Evolutionary conservation across 2,329 filamentous ascomycete genomes (phyloP), one percentile per base, ranked within the genome.

Genomic region (Bipolaris victoriae): DNA sequence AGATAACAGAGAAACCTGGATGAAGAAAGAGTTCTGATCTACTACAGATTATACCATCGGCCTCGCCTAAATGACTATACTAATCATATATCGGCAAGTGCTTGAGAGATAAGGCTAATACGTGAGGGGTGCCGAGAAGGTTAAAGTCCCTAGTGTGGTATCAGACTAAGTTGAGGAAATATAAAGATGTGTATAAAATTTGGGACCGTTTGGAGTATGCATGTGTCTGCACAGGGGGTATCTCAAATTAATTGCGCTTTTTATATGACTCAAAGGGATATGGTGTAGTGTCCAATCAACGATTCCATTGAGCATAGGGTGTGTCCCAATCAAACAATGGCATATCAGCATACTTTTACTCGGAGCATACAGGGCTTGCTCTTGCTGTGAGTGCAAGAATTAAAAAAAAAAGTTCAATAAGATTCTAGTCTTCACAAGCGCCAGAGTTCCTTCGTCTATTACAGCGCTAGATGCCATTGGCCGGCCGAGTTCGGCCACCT

Each of bases 401-500:
- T 9, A 3, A 13, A 22, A 7, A 24, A 39, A 10, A 7, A 2
- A 16, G 16, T 16, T 24, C 2, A 15, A 10, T 26, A 5, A 29
- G n/a, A 29, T 18, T 22, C 9, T 24, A 39, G 22, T 16, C n/a
- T 20, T 18, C 16, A 9, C n/a, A 52, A 31, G 46, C 29, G n/a
- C 15, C 9, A 49, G 16, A 9, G 46, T n/a, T 18, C 33, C 43
- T 18, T 46, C n/a, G 49, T 64, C 63, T 64, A 50, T 52, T 49
- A 55, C 26, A 39, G 36, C 44, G 37, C 62, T 52, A 58, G 52
- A 44, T 50, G 48, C 58, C 60, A 65, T 65, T 66, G 62, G 64
- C 44, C 49, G 61, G 60, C 58, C 58, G 60, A 68, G 57, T 48
- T 66, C 65, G 64, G 65, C 64, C 56, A 47, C 56, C 57, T 52